Percentiles rank a stretch among this genome's conserved stretches.
Evolutionary conservation across 768 basidiomycete species (phyloP).

Genomic region (Hypholoma sublateritium): DNA sequence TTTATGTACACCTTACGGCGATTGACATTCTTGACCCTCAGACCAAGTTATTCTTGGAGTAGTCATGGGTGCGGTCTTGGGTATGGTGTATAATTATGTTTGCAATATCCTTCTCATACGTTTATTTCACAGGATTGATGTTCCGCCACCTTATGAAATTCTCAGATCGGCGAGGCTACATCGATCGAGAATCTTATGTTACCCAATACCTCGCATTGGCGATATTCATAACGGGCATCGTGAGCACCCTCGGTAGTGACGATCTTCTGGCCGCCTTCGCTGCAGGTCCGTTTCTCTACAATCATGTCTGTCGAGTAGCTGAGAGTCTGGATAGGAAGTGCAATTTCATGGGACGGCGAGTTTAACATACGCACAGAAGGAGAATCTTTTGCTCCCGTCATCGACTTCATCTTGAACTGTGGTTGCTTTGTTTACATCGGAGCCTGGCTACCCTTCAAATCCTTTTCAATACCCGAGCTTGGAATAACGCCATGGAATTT

Average conservation of each 20-base stretch:
- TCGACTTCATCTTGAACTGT: constrained; percentile 85
- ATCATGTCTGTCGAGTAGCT: constrained; percentile 13
- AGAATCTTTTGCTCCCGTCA: constrained; percentile 85
- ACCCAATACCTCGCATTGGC: constrained; percentile 80
- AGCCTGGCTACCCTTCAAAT: constrained; percentile 76
- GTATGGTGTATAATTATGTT: constrained; percentile 26
- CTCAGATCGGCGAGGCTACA: constrained; percentile 26
- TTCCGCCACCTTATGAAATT: constrained; percentile 75
- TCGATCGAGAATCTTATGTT: constrained; percentile 70
- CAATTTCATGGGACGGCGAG: constrained; percentile 90
- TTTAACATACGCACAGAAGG: constrained; percentile 81
- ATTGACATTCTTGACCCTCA: constrained; percentile 22
- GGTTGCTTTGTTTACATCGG: constrained; percentile 84
- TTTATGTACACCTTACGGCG: not conserved
- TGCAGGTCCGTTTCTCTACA: constrained; percentile 45
- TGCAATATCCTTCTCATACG: not conserved
- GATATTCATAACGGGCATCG: constrained; percentile 75
- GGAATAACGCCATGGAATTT: constrained; percentile 74
- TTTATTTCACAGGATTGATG: constrained; percentile 44
- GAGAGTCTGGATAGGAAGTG: constrained; percentile 51
- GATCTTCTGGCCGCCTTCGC: constrained; percentile 91
- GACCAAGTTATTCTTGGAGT: constrained; percentile 84
- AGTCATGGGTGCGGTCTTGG: constrained; percentile 57
- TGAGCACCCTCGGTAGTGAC: constrained; percentile 79
- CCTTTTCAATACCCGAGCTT: constrained; percentile 54